phyloP scores from a whole-genome alignment of 2,329 filamentous ascomycete genomes.

The Scorias spongiosa region DNA sequence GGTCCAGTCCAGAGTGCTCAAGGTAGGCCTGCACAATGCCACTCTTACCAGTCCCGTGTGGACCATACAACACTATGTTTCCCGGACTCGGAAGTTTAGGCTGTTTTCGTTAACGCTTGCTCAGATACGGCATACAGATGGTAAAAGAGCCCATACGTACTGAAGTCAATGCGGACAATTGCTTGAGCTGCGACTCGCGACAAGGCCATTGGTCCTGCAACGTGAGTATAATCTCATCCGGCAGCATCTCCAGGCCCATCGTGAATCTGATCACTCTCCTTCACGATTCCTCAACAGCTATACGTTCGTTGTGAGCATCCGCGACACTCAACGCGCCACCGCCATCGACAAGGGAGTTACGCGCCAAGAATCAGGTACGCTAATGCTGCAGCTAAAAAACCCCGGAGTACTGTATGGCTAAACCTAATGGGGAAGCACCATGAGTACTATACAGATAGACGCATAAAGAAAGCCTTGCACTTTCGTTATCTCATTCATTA shows the following conservation, averaged over 20 bases:
- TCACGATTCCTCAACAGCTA: too few relatives aligned
- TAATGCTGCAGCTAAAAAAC: background rate
- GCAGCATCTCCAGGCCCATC: conserved; percentile 13
- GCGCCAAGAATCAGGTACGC: conserved; percentile 6
- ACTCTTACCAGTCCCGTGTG: conserved; percentile 77
- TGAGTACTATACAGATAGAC: too few relatives aligned
- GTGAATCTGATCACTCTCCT: too few relatives aligned
- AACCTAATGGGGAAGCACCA: too few relatives aligned
- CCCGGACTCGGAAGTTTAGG: conserved; percentile 52
- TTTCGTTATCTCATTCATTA: too few relatives aligned
- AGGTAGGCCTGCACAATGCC: conserved; percentile 52
- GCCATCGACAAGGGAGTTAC: background rate
- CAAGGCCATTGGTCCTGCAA: conserved; percentile 17
- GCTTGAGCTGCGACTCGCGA: conserved; percentile 31
- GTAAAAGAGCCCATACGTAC: conserved; percentile 17
- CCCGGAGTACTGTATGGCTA: too few relatives aligned
- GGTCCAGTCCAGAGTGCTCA: conserved; percentile 31
- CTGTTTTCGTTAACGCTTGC: conserved; percentile 24
- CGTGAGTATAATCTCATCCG: conserved; percentile 14
- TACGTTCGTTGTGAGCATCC: too few relatives aligned
- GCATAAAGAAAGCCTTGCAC: too few relatives aligned
- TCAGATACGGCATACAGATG: background rate
- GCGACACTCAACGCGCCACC: background rate
- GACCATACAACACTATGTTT: conserved; percentile 67
- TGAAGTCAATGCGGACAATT: conserved; percentile 30